A percentile compares a stretch with the other conserved stretches of the same genome.
Evolutionary conservation across 805 yeast species (phyloP).

Genomic region (Phaffomyces opuntiae): DNA sequence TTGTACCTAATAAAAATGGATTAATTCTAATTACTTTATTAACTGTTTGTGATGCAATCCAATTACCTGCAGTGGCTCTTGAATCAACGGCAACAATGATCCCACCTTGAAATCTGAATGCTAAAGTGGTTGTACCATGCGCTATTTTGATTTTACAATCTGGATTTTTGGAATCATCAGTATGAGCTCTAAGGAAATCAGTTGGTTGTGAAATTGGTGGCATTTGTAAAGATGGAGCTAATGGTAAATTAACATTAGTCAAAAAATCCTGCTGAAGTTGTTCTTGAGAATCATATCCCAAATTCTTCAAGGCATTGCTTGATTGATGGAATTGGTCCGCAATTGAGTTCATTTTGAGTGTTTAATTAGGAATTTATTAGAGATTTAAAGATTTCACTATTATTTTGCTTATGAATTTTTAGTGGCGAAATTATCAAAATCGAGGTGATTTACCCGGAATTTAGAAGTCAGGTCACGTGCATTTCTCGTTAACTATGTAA

Average conservation of each 20-base stretch:
- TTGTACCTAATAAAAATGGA: conserved; percentile 89
- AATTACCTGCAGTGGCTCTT: conserved; percentile 94
- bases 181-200: conserved; percentile 92
- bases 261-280: conserved; percentile 28
- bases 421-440: not conserved
- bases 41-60: conserved; percentile 98
- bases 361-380: too few species aligned
- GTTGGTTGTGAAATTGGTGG: conserved; percentile 89
- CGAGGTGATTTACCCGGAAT: too few species aligned
- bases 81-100: conserved; percentile 96
- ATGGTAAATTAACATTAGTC: conserved; percentile 25
- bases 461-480: too few species aligned
- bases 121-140: conserved; percentile 98
- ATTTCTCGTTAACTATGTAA: too few species aligned
- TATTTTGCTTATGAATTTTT: not conserved
- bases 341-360: conserved; percentile 19
- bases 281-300: conserved; percentile 26
- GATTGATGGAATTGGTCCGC: conserved; percentile 16
- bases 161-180: conserved; percentile 89
- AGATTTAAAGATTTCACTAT: not conserved
- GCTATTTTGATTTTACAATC: conserved; percentile 95
- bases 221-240: conserved; percentile 55
- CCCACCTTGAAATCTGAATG: conserved; percentile 94
- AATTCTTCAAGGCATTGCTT: conserved; percentile 6
- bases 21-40: conserved; percentile 96